Evolutionary conservation across 2,329 filamentous ascomycete species (phyloP), one percentile per base, ranked within the genome.

Genomic region (Colletotrichum camelliae): DNA sequence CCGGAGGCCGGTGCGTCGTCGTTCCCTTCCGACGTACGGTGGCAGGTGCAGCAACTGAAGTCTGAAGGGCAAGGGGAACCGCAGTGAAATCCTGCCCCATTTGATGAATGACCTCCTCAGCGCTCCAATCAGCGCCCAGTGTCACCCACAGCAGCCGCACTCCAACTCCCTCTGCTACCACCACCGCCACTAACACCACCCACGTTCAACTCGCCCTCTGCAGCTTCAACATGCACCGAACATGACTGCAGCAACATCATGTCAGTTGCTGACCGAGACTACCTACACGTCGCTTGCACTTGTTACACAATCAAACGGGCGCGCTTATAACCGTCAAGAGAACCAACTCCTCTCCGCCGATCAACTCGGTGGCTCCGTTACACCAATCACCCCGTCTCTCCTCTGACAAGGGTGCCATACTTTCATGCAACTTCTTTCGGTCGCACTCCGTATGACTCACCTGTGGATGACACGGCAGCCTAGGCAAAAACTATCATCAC

Each of bases 381-480:
- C 29, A n/a, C 67, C 72, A 70, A 70, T 72, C 52, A 66, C 52
- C 60, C 13, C 29, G 13, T 12, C 31, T 39, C 9, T 39, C 21
- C 31, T 5, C 33, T 16, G 39, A 75, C 57, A 57, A 64, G 60
- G 72, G 67, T 64, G 57, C 37, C 60, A 33, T 61, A 21, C 39
- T 58, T 33, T 21, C 29, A 58, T 48, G 70, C 55, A 43, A 43
- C 6, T 61, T 21, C 65, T 67, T 60, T 48, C 55, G 33, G 57
- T 15, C 57, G 15, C 67, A 64, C 37, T n/a, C 70, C 73, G 55
- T 61, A 62, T 75, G 73, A 75, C 70, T 75, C 70, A 75, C 31
- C 33, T 48, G 33, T 67, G 43, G 48, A 70, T 64, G 66, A n/a
- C 48, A 66, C 37, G 67, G 37, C 48, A 72, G 43, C 21, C 43